Percentiles rank a stretch among this genome's conserved stretches.
phyloP scores from a whole-genome alignment of 345 rosid genomes.

The Atalantia buxifolia region DNA sequence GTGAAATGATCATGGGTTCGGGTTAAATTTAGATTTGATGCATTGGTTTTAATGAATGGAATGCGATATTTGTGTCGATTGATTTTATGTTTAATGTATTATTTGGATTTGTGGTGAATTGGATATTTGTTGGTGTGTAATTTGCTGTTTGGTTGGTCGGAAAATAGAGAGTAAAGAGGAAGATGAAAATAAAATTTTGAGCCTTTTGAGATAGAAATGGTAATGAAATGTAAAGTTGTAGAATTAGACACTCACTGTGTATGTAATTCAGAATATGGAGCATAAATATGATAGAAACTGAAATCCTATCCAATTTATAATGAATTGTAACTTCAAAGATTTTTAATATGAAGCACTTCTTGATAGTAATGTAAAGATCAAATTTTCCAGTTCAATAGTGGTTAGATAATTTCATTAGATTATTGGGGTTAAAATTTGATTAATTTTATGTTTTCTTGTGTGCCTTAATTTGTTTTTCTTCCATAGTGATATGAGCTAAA shows the following conservation, averaged over 20 bases:
- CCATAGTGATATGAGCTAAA: no score
- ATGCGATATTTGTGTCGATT: neutral
- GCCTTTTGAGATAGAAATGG: neutral
- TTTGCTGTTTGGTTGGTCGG: neutral
- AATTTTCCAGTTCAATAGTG: neutral
- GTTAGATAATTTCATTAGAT: no score
- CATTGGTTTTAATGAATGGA: neutral
- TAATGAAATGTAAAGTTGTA: neutral
- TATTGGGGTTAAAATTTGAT: no score
- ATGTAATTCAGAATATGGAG: neutral
- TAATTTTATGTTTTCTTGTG: no score
- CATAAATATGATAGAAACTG: neutral
- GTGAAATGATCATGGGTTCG: neutral
- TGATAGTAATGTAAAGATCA: neutral
- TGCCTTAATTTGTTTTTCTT: no score
- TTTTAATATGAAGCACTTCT: neutral
- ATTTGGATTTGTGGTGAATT: constrained; percentile 7
- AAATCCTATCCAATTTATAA: neutral
- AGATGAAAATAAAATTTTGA: no score
- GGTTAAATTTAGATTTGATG: neutral
- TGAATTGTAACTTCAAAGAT: neutral
- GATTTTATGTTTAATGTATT: constrained; percentile 16
- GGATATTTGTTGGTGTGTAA: neutral
- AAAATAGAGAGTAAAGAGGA: neutral
- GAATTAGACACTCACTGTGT: neutral